Evolutionary conservation across 345 rosid species (phyloP).

Genomic region (Gossypium thurberi): DNA sequence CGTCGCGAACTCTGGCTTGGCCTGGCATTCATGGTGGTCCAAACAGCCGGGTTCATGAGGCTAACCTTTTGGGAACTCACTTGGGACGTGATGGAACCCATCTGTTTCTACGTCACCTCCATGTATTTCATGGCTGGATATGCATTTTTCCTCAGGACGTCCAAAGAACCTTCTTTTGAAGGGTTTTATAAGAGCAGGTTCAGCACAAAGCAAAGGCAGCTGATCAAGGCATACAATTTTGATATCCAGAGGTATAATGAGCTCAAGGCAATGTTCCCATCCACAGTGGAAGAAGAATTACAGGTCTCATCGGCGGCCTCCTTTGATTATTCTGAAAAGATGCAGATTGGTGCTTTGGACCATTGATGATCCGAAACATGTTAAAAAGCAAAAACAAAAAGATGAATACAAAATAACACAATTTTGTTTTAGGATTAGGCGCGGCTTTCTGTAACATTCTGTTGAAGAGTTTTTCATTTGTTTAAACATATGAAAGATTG

Average conservation of each 20-base stretch:
- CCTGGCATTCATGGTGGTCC: conserved; percentile 55
- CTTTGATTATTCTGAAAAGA: conserved; percentile 10
- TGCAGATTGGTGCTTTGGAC: background rate
- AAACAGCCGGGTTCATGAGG: conserved; percentile 88
- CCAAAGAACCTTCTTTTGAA: conserved; percentile 82
- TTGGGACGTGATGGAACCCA: conserved; percentile 99
- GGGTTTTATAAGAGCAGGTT: conserved; percentile 80
- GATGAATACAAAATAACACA: background rate
- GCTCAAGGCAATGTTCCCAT: conserved; percentile 34
- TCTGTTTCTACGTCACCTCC: conserved; percentile 80
- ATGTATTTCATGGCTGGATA: conserved; percentile 68
- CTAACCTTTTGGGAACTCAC: conserved; percentile 96
- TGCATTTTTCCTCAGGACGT: conserved; percentile 73
- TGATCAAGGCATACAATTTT: conserved; percentile 43
- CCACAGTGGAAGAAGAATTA: conserved; percentile 15
- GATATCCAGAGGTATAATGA: conserved; percentile 51
- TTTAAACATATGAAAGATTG: background rate
- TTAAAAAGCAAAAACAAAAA: too few species aligned
- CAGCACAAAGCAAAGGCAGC: conserved; percentile 49
- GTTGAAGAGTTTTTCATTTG: conserved; percentile 8
- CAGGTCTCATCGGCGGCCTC: conserved; percentile 3
- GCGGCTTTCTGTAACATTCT: conserved; percentile 21
- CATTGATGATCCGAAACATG: background rate
- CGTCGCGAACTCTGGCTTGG: conserved; percentile 76
- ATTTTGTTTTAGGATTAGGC: conserved; percentile 19